Percentiles rank a stretch among this genome's conserved stretches.
Evolutionary conservation across 208 protist species (phyloP).

Genomic region (Leishmania gerbilli): DNA sequence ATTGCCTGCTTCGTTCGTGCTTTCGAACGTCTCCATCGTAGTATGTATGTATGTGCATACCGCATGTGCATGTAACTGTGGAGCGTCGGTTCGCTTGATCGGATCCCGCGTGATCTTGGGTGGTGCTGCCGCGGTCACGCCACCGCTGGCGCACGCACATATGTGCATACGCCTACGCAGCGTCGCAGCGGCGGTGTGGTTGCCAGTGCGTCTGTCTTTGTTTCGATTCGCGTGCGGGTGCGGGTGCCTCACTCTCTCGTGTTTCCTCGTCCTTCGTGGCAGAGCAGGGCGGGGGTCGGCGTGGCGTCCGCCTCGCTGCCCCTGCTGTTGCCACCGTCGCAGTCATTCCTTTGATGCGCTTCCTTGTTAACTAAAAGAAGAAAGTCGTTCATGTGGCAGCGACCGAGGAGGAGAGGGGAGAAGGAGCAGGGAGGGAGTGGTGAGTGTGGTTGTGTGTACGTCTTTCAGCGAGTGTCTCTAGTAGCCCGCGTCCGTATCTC

Average conservation of each 20-base stretch:
- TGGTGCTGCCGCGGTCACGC: neutral
- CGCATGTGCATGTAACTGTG: neutral
- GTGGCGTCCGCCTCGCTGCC: neutral
- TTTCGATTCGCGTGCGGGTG: neutral
- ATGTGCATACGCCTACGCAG: neutral
- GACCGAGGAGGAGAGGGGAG: neutral
- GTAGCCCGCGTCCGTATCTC: neutral
- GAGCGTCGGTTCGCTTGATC: neutral
- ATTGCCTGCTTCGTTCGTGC: conserved; percentile 17
- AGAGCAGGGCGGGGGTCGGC: neutral
- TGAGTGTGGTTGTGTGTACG: neutral
- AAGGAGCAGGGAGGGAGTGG: neutral
- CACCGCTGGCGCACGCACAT: neutral
- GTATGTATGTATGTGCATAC: neutral
- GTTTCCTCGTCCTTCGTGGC: neutral
- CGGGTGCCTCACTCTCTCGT: neutral
- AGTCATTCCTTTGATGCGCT: neutral
- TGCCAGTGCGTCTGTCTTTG: no score
- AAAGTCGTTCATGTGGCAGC: neutral
- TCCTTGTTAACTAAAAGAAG: neutral
- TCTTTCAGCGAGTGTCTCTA: neutral
- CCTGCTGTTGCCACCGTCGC: neutral
- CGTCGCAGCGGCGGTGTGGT: neutral
- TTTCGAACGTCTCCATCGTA: neutral
- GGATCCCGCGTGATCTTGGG: neutral